Evolutionary conservation across 306 rosid species (phyloP), one percentile per base, ranked within the genome.

Genomic region (Abrus precatorius): DNA sequence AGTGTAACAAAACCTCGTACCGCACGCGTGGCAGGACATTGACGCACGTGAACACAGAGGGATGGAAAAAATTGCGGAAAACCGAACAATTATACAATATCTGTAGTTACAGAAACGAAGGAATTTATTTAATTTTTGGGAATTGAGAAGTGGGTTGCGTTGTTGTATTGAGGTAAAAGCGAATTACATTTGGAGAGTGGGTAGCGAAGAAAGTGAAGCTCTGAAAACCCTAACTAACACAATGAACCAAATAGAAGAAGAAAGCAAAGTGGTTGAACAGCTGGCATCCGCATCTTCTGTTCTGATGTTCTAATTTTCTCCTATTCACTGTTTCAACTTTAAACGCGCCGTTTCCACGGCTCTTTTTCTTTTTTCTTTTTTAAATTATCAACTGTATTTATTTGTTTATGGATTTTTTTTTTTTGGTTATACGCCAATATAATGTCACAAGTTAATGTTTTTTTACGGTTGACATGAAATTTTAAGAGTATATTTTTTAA

Each of bases 191-290:
- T 0, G 32, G 9, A 43, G 65, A 52, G 63, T 13, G 65, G 1
- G 65, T 49, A 57, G 10, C 0, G 65, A n/a, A 20, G 60, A 68
- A 57, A 74, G 34, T 9, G 44, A 0, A 56, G n/a, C 27, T 28
- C 55, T 66, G 30, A 33, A 61, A 75, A 67, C 85, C 80, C 85
- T 67, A 67, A 81, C 13, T 14, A 29, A 78, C 57, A 55, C 13
- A 14, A 53, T 0, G 0, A 6, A 67, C 9, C 3, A 60, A 38
- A 1, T 1, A 2, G 27, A 34, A 13, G 63, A 53, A 0, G 67
- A 72, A 44, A 77, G 56, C 75, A 63, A 72, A 72, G 69, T 83
- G 76, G 83, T 78, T 77, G 40, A 60, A 72, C 83, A 77, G 75
- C 86, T 77, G 83, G 82, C 75, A 83, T 14, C 69, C 75, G 49